phyloP scores from a whole-genome alignment of 805 yeast genomes.

The Ogataea methanolica region DNA sequence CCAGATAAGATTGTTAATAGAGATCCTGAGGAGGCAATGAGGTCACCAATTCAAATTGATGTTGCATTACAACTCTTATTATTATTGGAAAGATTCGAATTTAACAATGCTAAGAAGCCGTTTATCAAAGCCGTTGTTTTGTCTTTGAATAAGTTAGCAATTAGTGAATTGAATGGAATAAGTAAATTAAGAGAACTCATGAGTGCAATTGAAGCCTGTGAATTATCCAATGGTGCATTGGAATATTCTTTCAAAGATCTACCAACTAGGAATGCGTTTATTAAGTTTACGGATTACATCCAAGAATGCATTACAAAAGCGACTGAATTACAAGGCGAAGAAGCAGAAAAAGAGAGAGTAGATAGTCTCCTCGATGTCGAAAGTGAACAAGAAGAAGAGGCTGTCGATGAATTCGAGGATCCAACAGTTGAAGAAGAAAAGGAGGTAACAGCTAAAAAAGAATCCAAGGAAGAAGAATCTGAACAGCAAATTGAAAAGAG shows the following conservation, averaged over 20 bases:
- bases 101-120: conserved; percentile 42
- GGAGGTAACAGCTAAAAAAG: neutral
- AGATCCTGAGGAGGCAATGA: conserved; percentile 34
- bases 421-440: conserved; percentile 3
- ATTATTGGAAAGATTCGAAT: conserved; percentile 42
- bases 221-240: conserved; percentile 22
- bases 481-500: neutral
- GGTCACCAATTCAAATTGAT: conserved; percentile 50
- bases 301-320: conserved; percentile 15
- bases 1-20: conserved; percentile 59
- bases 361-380: conserved; percentile 16
- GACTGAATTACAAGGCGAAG: conserved; percentile 10
- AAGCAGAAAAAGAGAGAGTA: conserved; percentile 11
- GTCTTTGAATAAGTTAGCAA: conserved; percentile 44
- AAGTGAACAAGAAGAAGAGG: conserved; percentile 3
- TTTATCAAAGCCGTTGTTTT: conserved; percentile 49
- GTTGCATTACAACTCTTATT: conserved; percentile 52
- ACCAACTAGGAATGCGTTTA: conserved; percentile 19
- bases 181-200: conserved; percentile 19
- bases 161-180: conserved; percentile 30
- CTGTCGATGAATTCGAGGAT: too few relatives aligned
- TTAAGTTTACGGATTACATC: conserved; percentile 22
- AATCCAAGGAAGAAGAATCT: neutral
- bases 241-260: conserved; percentile 22
- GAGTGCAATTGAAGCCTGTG: conserved; percentile 19